Conservation (phyloP, 306 rosid genomes). For the Hippophae tibetana region DNA sequence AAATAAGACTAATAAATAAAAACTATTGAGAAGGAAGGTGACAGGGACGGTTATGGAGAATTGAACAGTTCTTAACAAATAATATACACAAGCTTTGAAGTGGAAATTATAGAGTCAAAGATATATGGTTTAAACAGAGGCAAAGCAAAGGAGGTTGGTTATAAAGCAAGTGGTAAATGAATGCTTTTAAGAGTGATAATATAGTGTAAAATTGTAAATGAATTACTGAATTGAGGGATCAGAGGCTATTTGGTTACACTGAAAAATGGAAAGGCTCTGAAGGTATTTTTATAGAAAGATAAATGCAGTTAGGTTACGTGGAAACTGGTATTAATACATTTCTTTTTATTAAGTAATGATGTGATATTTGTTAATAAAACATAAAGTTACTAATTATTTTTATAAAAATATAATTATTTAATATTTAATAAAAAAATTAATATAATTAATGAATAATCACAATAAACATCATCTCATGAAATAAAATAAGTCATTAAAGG, state of each 20-base stretch:
- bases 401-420: too few species aligned
- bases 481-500: too few species aligned
- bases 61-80: neutral
- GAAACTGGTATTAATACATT: neutral
- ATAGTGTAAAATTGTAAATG: too few species aligned
- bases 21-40: neutral
- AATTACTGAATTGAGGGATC: too few species aligned
- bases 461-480: too few species aligned
- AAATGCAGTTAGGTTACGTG: neutral
- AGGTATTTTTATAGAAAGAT: conserved; percentile 22
- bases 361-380: too few species aligned
- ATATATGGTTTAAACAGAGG: neutral
- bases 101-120: neutral
- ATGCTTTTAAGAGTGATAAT: neutral
- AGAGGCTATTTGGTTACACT: neutral
- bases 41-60: neutral
- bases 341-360: too few species aligned
- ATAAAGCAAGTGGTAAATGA: neutral
- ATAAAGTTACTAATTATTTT: too few species aligned
- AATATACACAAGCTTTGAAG: conserved; percentile 5
- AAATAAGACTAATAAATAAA: too few species aligned
- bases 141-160: neutral
- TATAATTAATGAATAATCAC: too few species aligned
- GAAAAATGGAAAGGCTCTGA: neutral
- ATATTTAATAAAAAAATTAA: too few species aligned